Evolutionary conservation across 768 basidiomycete genomes (phyloP).

Genomic region (Glaciozyma antarctica): DNA sequence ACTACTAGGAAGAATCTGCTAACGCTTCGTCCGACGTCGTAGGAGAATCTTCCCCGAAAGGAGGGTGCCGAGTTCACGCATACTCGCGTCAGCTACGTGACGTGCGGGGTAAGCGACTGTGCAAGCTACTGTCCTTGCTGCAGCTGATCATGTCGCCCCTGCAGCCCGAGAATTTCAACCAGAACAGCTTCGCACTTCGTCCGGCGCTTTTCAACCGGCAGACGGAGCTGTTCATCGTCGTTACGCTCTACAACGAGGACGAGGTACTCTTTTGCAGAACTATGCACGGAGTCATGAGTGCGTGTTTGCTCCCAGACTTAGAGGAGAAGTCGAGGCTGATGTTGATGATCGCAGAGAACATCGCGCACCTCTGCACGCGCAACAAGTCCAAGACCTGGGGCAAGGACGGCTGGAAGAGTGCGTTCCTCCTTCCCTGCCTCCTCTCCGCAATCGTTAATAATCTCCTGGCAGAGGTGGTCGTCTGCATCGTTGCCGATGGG

Average conservation of each 20-base stretch:
- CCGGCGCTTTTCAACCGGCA: conserved; percentile 69
- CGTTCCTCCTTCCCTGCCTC: background rate
- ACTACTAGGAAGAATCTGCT: too few species aligned
- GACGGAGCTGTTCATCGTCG: conserved; percentile 85
- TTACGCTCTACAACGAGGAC: conserved; percentile 93
- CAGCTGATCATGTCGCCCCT: too few species aligned
- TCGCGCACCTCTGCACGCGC: conserved; percentile 40
- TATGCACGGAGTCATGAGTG: conserved; percentile 35
- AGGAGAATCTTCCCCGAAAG: conserved; percentile 50
- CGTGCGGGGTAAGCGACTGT: conserved; percentile 52
- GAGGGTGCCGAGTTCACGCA: conserved; percentile 64
- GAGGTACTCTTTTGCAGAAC: conserved; percentile 42
- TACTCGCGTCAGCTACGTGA: conserved; percentile 51
- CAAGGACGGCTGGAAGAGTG: conserved; percentile 41
- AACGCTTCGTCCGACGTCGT: too few species aligned
- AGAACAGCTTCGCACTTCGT: conserved; percentile 54
- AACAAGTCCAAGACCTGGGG: conserved; percentile 41
- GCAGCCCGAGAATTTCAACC: conserved; percentile 76
- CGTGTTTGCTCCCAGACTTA: background rate
- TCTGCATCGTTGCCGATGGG: conserved; percentile 42
- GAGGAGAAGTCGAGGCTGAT: conserved; percentile 24
- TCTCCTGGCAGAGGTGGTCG: conserved; percentile 41
- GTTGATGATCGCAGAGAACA: conserved; percentile 39
- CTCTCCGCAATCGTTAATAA: too few species aligned
- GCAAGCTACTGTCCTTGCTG: rapidly evolving